phyloP scores from a whole-genome alignment of 2,329 filamentous ascomycete species.

The Cladophialophora carrionii region DNA sequence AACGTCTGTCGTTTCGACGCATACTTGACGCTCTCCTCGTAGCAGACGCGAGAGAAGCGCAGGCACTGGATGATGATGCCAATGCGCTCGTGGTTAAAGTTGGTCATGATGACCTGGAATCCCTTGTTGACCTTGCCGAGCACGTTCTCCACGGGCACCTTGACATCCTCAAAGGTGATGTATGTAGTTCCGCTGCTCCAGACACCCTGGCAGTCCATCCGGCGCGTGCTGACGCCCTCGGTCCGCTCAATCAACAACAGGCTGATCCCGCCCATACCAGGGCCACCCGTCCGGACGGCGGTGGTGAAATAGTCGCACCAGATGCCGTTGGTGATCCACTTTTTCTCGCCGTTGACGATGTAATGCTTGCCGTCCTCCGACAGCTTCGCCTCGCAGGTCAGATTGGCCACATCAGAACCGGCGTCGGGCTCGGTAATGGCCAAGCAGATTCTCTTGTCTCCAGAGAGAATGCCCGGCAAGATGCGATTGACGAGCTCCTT shows the following conservation, averaged over 20 bases:
- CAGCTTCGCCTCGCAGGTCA: slow-evolving; percentile 94
- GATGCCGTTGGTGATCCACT: slow-evolving; percentile 99
- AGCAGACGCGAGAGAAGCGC: slow-evolving; percentile 94
- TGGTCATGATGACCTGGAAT: slow-evolving; percentile 99
- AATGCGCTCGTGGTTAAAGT: slow-evolving; percentile 99
- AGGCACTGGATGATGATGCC: slow-evolving; percentile 98
- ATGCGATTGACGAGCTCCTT: slow-evolving; percentile 84
- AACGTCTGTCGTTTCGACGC: slow-evolving; percentile 97
- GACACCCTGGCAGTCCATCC: slow-evolving; percentile 98
- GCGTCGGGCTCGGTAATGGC: slow-evolving; percentile 97
- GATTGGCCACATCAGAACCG: slow-evolving; percentile 90
- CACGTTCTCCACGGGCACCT: slow-evolving; percentile 98
- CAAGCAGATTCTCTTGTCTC: slow-evolving; percentile 95
- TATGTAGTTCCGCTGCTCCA: slow-evolving; percentile 96
- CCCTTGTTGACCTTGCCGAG: slow-evolving; percentile 98
- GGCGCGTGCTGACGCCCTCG: slow-evolving; percentile 85
- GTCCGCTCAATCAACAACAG: slow-evolving; percentile 89
- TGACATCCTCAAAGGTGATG: slow-evolving; percentile 97
- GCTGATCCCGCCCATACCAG: slow-evolving; percentile 90
- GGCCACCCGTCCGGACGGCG: slow-evolving; percentile 83
- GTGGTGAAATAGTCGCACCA: slow-evolving; percentile 98
- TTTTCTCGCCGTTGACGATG: slow-evolving; percentile 98
- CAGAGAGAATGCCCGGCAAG: slow-evolving; percentile 80
- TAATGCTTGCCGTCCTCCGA: slow-evolving; percentile 96
- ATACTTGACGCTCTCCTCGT: slow-evolving; percentile 95